Evolutionary conservation across 441 rosid genomes (phyloP).

Genomic region (Brassica balearica): DNA sequence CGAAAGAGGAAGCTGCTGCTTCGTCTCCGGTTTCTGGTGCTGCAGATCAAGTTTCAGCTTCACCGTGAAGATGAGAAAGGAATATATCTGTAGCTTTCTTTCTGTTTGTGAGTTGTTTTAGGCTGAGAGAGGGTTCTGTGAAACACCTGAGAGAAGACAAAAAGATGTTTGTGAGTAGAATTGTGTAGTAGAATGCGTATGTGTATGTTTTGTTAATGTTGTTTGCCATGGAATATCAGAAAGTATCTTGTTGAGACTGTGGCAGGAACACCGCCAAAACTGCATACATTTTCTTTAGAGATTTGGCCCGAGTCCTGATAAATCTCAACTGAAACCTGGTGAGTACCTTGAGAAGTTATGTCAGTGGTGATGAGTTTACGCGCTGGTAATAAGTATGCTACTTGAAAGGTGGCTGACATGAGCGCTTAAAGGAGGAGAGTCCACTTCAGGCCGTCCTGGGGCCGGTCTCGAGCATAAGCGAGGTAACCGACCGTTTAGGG

Average conservation of each 20-base stretch:
- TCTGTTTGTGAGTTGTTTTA: constrained; percentile 35
- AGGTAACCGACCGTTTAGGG: no score
- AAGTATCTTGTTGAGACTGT: not conserved
- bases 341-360: not conserved
- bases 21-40: constrained; percentile 73
- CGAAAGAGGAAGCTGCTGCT: constrained; percentile 76
- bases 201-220: constrained; percentile 38
- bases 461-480: no score
- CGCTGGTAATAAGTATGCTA: no score
- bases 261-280: not conserved
- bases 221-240: not conserved
- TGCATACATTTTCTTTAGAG: not conserved
- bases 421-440: not conserved
- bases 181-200: constrained; percentile 42
- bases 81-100: constrained; percentile 29
- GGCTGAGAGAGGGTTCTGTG: constrained; percentile 31
- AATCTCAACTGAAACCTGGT: not conserved
- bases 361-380: not conserved
- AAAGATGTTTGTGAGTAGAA: constrained; percentile 43
- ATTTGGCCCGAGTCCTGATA: not conserved
- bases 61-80: constrained; percentile 62
- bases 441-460: not conserved
- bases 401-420: not conserved
- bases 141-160: constrained; percentile 14
- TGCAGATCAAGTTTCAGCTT: constrained; percentile 60